These are phyloP conservation scores for Oenanthe javanica DNA, from an alignment of 140 eudicot species.

Conservation along the genomic window DNA sequence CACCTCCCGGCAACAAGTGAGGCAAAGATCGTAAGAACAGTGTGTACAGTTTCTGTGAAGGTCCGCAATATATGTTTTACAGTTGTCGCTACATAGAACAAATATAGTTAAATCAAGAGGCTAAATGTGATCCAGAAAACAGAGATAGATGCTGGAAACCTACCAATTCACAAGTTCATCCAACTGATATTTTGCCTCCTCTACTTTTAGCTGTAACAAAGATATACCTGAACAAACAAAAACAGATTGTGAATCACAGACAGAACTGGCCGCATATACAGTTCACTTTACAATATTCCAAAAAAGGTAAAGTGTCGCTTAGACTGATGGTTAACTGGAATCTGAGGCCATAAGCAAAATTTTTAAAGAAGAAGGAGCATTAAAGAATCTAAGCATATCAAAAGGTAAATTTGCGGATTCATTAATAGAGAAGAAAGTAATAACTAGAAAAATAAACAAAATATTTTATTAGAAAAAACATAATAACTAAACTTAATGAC, in stretches of 20 bases:
- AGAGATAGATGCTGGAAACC: not conserved
- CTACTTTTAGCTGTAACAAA: not conserved
- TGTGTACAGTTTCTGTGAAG: slow-evolving; percentile 23
- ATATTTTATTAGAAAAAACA: not conserved
- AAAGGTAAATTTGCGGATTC: not conserved
- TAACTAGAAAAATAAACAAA: not conserved
- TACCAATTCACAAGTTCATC: slow-evolving; percentile 2
- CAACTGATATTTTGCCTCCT: not conserved
- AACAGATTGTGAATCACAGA: not conserved
- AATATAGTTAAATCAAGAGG: not conserved
- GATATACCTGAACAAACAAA: not conserved
- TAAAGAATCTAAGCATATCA: not conserved
- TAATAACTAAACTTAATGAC: not conserved
- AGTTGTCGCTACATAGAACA: slow-evolving; percentile 22
- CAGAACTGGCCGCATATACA: not conserved
- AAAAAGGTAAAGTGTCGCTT: not conserved
- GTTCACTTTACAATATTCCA: not conserved
- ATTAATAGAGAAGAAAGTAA: not conserved
- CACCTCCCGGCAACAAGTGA: slow-evolving; percentile 27
- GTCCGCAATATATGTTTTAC: slow-evolving; percentile 21
- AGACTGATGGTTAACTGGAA: not conserved
- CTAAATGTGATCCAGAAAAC: not conserved
- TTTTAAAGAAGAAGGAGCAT: not conserved
- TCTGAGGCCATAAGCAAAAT: not conserved
- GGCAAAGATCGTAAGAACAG: slow-evolving; percentile 22